These are phyloP conservation scores for Blastocystis sp. DNA, from an alignment of 352 stramenopile genomes.

Conservation along the genomic window DNA sequence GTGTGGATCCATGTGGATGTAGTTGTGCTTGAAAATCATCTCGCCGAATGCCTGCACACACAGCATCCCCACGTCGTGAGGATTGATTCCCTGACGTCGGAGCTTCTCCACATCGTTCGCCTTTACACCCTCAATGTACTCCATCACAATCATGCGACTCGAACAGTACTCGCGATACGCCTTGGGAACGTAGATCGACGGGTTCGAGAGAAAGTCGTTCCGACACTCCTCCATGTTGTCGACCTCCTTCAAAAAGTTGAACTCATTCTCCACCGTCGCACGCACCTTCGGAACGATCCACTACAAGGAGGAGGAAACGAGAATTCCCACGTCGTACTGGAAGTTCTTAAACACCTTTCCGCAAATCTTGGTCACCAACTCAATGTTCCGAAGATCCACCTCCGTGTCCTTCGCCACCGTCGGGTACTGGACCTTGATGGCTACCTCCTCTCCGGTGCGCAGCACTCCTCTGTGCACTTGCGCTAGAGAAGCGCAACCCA, in stretches of 20 bases:
- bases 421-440: constrained; percentile 55
- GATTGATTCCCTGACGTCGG: neutral
- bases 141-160: constrained; percentile 55
- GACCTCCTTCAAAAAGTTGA: constrained; percentile 21
- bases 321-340: neutral
- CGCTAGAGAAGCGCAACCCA: constrained; percentile 41
- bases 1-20: constrained; percentile 56
- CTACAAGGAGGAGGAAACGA: neutral
- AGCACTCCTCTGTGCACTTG: constrained; percentile 33
- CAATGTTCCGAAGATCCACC: constrained; percentile 48
- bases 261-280: constrained; percentile 30
- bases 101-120: neutral
- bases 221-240: constrained; percentile 28
- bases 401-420: constrained; percentile 10
- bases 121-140: constrained; percentile 53
- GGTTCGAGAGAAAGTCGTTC: neutral
- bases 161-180: neutral
- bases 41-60: constrained; percentile 45
- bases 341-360: constrained; percentile 25
- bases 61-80: neutral
- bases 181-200: constrained; percentile 26
- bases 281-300: constrained; percentile 52
- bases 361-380: constrained; percentile 8
- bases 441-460: constrained; percentile 45
- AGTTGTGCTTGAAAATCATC: constrained; percentile 45